Evolutionary conservation across 1,139 yeast species (phyloP).

Genomic region (Kluyveromyces sp.): DNA sequence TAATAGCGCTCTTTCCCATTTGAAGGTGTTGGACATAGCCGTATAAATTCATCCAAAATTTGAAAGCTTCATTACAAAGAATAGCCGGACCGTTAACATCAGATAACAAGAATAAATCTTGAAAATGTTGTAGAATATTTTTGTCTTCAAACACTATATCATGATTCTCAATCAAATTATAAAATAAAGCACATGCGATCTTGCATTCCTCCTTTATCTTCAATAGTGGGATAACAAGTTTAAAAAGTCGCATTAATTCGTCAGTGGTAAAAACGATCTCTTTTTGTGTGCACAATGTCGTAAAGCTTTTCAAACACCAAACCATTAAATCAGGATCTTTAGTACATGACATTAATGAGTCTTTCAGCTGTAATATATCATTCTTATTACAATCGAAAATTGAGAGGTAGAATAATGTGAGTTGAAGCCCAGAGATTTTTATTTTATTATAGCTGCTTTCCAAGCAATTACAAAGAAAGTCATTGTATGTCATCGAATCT

Average conservation of each 20-base stretch:
- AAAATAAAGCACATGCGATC: constrained; percentile 30
- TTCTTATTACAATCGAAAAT: constrained; percentile 4
- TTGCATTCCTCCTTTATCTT: constrained; percentile 31
- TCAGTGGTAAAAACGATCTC: constrained; percentile 15
- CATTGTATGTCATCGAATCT: constrained; percentile 11
- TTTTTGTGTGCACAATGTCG: constrained; percentile 28
- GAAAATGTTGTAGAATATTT: constrained; percentile 38
- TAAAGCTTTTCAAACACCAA: constrained; percentile 36
- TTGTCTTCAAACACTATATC: constrained; percentile 30
- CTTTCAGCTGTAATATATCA: constrained; percentile 8
- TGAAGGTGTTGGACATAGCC: constrained; percentile 33
- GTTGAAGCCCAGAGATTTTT: constrained; percentile 16
- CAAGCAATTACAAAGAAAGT: constrained; percentile 17
- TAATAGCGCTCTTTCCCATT: constrained; percentile 19
- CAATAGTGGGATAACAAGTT: constrained; percentile 40
- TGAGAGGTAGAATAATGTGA: constrained; percentile 14
- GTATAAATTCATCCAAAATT: constrained; percentile 46
- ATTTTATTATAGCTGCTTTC: constrained; percentile 6
- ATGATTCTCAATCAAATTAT: constrained; percentile 21
- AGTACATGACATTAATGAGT: constrained; percentile 11
- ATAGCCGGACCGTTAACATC: constrained; percentile 52
- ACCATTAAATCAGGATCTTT: constrained; percentile 24
- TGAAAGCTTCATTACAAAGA: constrained; percentile 40
- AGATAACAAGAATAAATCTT: constrained; percentile 43
- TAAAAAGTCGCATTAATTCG: constrained; percentile 28